phyloP scores from a whole-genome alignment of 306 rosid species.

The Medicago ruthenica region DNA sequence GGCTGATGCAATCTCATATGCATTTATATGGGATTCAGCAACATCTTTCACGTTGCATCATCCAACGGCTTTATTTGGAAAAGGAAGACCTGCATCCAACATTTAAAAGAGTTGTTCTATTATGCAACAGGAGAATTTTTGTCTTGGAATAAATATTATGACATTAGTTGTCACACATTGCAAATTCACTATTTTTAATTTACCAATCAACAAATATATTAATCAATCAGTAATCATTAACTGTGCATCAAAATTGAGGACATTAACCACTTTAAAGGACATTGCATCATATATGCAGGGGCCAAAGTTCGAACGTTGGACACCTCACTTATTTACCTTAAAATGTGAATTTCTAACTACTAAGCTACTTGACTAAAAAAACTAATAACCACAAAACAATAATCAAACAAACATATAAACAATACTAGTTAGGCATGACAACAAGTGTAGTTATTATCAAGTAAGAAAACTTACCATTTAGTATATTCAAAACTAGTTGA shows the following conservation, averaged over 20 bases:
- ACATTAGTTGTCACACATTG: neutral
- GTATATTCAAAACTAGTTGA: conserved; percentile 52
- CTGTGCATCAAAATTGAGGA: no score
- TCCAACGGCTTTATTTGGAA: conserved; percentile 54
- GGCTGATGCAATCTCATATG: conserved; percentile 87
- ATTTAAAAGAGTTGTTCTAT: neutral
- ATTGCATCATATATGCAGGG: no score
- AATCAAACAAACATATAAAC: no score
- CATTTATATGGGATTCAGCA: conserved; percentile 75
- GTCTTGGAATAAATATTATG: conserved; percentile 9
- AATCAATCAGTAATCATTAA: neutral
- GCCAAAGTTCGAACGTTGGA: no score
- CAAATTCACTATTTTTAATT: neutral
- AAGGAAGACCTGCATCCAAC: conserved; percentile 63
- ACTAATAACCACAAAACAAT: no score
- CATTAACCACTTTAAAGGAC: no score
- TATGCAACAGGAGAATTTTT: conserved; percentile 3
- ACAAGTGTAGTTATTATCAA: no score
- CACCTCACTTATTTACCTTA: no score
- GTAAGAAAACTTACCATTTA: conserved; percentile 58
- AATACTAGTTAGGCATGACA: no score
- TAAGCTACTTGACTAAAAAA: no score
- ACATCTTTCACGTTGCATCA: conserved; percentile 86
- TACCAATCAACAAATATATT: neutral
- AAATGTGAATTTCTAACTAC: no score